phyloP scores from a whole-genome alignment of 805 yeast genomes.

The Wickerhamomyces xylosicus region DNA sequence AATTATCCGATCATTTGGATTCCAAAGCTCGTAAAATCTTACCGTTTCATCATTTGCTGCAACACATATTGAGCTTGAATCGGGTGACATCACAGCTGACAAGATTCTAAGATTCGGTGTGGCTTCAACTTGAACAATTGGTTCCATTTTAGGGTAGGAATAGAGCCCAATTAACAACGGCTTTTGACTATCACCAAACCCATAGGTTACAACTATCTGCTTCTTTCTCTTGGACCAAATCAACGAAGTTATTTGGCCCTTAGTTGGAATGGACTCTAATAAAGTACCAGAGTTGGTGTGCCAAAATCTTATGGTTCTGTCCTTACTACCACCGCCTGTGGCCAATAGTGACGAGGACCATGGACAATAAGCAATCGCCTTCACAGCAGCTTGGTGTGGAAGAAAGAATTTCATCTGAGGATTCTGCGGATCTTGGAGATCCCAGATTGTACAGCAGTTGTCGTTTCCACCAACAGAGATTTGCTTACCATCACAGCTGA shows the following conservation, averaged over 20 bases:
- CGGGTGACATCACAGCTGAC: constrained; percentile 60
- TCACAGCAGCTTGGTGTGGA: constrained; percentile 77
- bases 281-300: constrained; percentile 73
- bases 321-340: constrained; percentile 87
- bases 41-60: constrained; percentile 76
- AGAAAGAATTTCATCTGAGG: constrained; percentile 40
- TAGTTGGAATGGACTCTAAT: constrained; percentile 42
- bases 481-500: constrained; percentile 41
- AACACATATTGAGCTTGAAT: constrained; percentile 49
- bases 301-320: constrained; percentile 78
- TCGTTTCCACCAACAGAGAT: constrained; percentile 82
- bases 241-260: constrained; percentile 70
- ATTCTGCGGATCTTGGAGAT: constrained; percentile 28
- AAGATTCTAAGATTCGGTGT: constrained; percentile 46
- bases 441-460: constrained; percentile 73
- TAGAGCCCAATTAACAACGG: constrained; percentile 50
- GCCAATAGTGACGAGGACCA: constrained; percentile 77
- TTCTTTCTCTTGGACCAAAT: constrained; percentile 59
- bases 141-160: constrained; percentile 54
- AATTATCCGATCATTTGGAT: constrained; percentile 24
- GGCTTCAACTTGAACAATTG: constrained; percentile 38
- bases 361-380: constrained; percentile 85
- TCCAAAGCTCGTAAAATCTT: constrained; percentile 68
- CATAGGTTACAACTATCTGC: constrained; percentile 73
- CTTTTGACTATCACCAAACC: constrained; percentile 50